A percentile compares a stretch with the other conserved stretches of the same genome.
phyloP scores from a whole-genome alignment of 2,329 filamentous ascomycete genomes.

The Monosporascus cannonballus region DNA sequence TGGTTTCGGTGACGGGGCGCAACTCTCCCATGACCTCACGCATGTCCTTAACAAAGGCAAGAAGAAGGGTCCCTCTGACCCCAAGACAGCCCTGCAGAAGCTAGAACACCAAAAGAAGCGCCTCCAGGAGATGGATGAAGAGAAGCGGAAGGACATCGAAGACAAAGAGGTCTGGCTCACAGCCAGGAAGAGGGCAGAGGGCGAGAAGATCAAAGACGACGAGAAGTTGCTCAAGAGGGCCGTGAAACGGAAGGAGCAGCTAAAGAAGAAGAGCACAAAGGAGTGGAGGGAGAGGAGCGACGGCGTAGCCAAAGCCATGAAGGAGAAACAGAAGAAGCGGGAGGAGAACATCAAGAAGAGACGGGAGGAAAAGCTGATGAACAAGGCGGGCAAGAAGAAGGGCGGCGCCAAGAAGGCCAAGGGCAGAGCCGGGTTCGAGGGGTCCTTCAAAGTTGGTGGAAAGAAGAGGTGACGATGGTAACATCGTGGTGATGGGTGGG shows the following conservation, averaged over 20 bases:
- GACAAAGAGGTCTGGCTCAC: constrained; percentile 95
- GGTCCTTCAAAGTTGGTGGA: constrained; percentile 53
- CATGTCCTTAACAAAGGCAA: constrained; percentile 60
- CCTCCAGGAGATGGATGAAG: constrained; percentile 66
- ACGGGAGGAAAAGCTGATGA: constrained; percentile 62
- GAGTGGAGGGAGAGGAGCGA: constrained; percentile 75
- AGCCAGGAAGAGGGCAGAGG: constrained; percentile 81
- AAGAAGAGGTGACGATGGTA: constrained; percentile 28
- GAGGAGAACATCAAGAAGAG: constrained; percentile 72
- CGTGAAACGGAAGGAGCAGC: constrained; percentile 83
- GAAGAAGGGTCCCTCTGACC: constrained; percentile 77
- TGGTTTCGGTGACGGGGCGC: constrained; percentile 81
- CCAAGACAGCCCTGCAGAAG: constrained; percentile 78
- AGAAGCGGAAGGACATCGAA: constrained; percentile 78
- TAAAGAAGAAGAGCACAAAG: constrained; percentile 85
- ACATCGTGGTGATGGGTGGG: not conserved
- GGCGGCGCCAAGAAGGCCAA: constrained; percentile 37
- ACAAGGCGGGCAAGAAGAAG: constrained; percentile 52
- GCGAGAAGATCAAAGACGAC: constrained; percentile 83
- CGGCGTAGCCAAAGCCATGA: constrained; percentile 68
- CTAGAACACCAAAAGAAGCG: constrained; percentile 82
- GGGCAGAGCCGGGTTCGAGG: constrained; percentile 57
- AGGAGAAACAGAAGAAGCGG: constrained; percentile 74
- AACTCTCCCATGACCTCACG: constrained; percentile 65
- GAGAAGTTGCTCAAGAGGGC: constrained; percentile 86